These are phyloP conservation scores for Globisporangium irregulare DNA, from an alignment of 352 stramenopile genomes.

Conservation along the genomic window DNA sequence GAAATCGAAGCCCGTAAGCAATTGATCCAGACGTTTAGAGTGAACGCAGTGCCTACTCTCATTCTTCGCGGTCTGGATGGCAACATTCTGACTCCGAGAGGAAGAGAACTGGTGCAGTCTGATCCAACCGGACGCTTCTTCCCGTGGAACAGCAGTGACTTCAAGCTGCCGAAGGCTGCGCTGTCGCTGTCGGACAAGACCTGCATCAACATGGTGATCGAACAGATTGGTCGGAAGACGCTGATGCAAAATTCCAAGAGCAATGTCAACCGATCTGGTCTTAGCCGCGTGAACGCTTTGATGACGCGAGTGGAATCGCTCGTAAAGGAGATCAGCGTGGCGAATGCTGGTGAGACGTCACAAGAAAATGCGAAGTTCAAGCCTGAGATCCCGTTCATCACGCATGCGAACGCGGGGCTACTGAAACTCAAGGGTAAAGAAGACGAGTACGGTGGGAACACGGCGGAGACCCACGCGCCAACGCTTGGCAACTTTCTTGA, in stretches of 20 bases:
- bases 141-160: slow-evolving; percentile 55
- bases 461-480: slow-evolving; percentile 59
- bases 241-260: slow-evolving; percentile 47
- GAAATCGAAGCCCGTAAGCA: slow-evolving; percentile 72
- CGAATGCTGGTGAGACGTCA: slow-evolving; percentile 18
- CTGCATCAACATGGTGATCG: slow-evolving; percentile 63
- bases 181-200: slow-evolving; percentile 57
- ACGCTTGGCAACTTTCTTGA: slow-evolving; percentile 81
- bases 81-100: slow-evolving; percentile 64
- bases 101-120: slow-evolving; percentile 57
- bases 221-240: slow-evolving; percentile 77
- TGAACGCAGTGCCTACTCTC: slow-evolving; percentile 55
- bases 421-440: slow-evolving; percentile 55
- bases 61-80: slow-evolving; percentile 58
- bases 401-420: slow-evolving; percentile 60
- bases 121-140: slow-evolving; percentile 63
- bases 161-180: slow-evolving; percentile 45
- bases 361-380: slow-evolving; percentile 28
- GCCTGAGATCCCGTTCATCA: slow-evolving; percentile 38
- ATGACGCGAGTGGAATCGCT: slow-evolving; percentile 50
- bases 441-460: slow-evolving; percentile 74
- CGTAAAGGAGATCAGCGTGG: slow-evolving; percentile 31
- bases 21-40: slow-evolving; percentile 59
- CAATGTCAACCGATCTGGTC: slow-evolving; percentile 34
- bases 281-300: slow-evolving; percentile 51